phyloP scores from a whole-genome alignment of 2,329 filamentous ascomycete genomes.

The Elsinoe necatrix region DNA sequence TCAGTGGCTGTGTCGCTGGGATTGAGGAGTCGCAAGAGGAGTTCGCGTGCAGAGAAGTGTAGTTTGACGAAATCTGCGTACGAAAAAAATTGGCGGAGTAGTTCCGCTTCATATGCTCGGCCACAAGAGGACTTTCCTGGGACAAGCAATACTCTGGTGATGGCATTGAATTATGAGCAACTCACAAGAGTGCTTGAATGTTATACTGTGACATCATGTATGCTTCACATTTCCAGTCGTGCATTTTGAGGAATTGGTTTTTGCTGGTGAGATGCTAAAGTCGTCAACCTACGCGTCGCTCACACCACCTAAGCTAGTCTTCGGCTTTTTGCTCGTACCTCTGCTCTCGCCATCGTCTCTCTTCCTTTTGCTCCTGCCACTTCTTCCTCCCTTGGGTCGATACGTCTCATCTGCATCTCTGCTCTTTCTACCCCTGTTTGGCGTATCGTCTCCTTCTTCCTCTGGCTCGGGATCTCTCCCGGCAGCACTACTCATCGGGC shows the following conservation, averaged over 20 bases:
- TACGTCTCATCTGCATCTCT: conserved; percentile 39
- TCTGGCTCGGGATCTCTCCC: conserved; percentile 31
- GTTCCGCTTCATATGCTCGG: conserved; percentile 4
- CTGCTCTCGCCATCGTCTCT: conserved; percentile 19
- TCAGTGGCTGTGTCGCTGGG: not conserved
- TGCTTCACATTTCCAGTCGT: too few species aligned
- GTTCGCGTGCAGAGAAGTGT: not conserved
- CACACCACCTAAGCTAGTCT: conserved; percentile 18
- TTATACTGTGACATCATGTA: too few species aligned
- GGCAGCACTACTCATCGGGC: conserved; percentile 27
- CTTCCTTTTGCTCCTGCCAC: conserved; percentile 38
- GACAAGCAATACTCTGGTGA: too few species aligned
- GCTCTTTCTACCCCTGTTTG: conserved; percentile 28
- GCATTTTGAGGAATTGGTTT: too few species aligned
- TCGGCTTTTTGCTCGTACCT: conserved; percentile 20
- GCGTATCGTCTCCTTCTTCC: conserved; percentile 32
- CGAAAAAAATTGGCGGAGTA: conserved; percentile 1
- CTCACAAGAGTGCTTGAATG: not conserved
- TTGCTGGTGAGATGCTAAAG: too few species aligned
- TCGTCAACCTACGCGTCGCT: not conserved
- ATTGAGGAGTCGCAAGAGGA: not conserved
- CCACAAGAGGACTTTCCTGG: too few species aligned
- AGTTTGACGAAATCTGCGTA: not conserved
- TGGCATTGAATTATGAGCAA: not conserved
- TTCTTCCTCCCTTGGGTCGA: conserved; percentile 41